phyloP scores from a whole-genome alignment of 257 asterid species.

The Solanum sparsipilum region DNA sequence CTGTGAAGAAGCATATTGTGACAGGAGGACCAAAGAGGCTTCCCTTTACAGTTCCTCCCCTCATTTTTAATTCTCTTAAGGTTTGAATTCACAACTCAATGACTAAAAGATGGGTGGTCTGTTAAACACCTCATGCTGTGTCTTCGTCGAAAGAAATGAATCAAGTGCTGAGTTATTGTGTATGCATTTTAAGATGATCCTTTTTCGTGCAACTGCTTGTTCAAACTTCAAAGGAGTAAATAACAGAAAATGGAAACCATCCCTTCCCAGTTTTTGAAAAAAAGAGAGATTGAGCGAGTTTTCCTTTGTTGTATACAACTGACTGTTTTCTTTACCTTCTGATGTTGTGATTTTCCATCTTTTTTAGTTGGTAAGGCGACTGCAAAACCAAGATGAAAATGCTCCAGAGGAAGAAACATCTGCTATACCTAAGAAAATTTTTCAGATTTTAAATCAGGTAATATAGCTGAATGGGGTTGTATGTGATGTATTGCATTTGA shows the following conservation, averaged over 20 bases:
- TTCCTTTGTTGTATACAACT: neutral
- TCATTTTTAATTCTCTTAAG: slow-evolving; percentile 77
- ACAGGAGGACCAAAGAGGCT: slow-evolving; percentile 91
- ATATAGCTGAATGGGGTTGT: neutral
- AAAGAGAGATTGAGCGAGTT: neutral
- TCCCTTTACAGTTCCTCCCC: slow-evolving; percentile 82
- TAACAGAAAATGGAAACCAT: neutral
- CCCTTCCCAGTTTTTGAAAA: neutral
- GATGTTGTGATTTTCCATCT: slow-evolving; percentile 1
- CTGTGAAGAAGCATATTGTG: slow-evolving; percentile 81
- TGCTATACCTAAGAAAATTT: slow-evolving; percentile 69
- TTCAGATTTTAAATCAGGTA: slow-evolving; percentile 82
- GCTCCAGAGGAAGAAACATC: slow-evolving; percentile 54
- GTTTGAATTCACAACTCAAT: slow-evolving; percentile 20
- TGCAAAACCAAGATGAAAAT: slow-evolving; percentile 61
- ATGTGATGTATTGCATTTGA: neutral
- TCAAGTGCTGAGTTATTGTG: neutral
- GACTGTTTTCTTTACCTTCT: neutral
- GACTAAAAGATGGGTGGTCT: neutral
- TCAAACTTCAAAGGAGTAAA: neutral
- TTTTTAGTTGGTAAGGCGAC: slow-evolving; percentile 72
- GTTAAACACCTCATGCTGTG: neutral
- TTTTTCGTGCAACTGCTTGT: neutral
- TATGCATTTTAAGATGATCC: neutral
- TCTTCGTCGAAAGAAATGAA: neutral